Evolutionary conservation across 1,284 basidiomycete genomes (phyloP), one percentile per base, ranked within the genome.

Genomic region (Boletellus deceptivus): DNA sequence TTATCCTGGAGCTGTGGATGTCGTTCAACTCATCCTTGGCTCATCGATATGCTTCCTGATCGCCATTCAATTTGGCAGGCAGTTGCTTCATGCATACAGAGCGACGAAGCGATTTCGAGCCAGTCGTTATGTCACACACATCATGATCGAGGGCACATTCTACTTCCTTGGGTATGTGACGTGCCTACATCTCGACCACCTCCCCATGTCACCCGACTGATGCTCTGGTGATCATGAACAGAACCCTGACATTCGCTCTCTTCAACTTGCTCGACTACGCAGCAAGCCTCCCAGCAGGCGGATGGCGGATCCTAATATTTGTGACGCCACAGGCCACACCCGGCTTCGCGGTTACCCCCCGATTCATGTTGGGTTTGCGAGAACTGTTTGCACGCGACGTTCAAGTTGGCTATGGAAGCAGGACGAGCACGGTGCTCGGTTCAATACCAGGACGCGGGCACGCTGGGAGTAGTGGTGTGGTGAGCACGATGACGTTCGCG

Each of bases 361-460:
- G 48, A 18, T 56, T 56, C 35, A 36, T 56, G 31, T 20, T 56
- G 7, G 44, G 29, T 29, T 25, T 54, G 13, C 43, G 44, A 17
- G 36, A 46, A 24, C 5, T 56, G n/a, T 52, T 46, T 24, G 53
- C 22, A 22, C 33, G 9, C 6, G 36, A 56, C 18, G 9, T 24
- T 1, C 38, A 13, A 13, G 24, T 33, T 6, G 3, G 22, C 1
- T 29, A 8, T 6, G 34, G 24, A 13, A 22, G n/a, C 8, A 42
- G 29, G 9, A 45, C 55, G 4, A 48, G 52, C 20, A 46, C 39
- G 2, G 37, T 29, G 5, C 53, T 56, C 10, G 50, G 55, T 11
- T 41, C 48, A 6, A 35, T 43, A 3, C 25, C 13, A 6, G 17
- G 4, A 6, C 4, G 39, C 6, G 11, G 17, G 14, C n/a, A n/a